Evolutionary conservation across 2,329 filamentous ascomycete genomes (phyloP).

Genomic region (Westerdykella sp.): DNA sequence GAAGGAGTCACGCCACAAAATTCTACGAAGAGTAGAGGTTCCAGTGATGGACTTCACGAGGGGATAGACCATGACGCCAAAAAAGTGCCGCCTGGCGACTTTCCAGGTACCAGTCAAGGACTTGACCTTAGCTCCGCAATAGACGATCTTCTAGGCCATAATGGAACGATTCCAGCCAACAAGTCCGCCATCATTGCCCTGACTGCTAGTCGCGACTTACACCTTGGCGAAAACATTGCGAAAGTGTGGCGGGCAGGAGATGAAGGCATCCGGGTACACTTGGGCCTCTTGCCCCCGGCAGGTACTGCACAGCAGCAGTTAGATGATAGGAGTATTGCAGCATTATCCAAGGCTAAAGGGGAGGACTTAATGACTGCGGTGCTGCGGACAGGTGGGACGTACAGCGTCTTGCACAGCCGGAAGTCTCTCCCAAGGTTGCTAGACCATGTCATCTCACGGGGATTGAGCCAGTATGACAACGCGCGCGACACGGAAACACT

Average conservation of each 20-base stretch:
- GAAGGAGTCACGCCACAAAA: conserved; percentile 11
- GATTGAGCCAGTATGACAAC: conserved; percentile 19
- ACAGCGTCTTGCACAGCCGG: conserved; percentile 13
- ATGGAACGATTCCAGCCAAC: conserved; percentile 10
- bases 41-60: conserved; percentile 8
- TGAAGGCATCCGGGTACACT: conserved; percentile 16
- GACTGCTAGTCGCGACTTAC: conserved; percentile 8
- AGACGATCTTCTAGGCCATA: conserved; percentile 9
- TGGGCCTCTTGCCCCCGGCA: conserved; percentile 12
- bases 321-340: not conserved
- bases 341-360: conserved; percentile 3
- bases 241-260: conserved; percentile 15
- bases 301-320: not conserved
- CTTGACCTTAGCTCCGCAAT: conserved; percentile 13
- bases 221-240: conserved; percentile 13
- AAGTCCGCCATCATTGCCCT: conserved; percentile 16
- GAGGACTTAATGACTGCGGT: conserved; percentile 18
- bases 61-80: not conserved
- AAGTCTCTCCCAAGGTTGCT: conserved; percentile 11
- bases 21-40: conserved; percentile 14
- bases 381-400: conserved; percentile 18
- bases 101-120: conserved; percentile 6
- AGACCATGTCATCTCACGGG: conserved; percentile 16
- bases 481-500: conserved; percentile 17
- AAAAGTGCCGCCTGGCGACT: not conserved